Percentiles rank a stretch among this genome's conserved stretches.
These are phyloP conservation scores for Saccharum spontaneum DNA, from an alignment of 176 grass and related monocot species.

Conservation along the genomic window DNA sequence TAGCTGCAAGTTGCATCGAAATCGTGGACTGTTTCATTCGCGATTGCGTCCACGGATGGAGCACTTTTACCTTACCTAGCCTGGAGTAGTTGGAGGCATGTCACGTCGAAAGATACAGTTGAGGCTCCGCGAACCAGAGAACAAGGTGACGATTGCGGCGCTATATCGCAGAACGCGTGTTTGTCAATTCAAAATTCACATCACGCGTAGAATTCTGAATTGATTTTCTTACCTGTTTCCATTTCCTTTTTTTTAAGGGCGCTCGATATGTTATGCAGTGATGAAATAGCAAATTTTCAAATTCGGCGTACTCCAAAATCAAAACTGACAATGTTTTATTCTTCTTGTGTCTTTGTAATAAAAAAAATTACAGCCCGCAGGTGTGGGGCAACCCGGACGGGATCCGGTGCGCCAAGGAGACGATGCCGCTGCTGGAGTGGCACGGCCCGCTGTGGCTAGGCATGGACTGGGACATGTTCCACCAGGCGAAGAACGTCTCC, in stretches of 20 bases:
- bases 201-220: too few relatives aligned
- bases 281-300: not conserved
- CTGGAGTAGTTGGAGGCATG: not conserved
- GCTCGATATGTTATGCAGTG: too few relatives aligned
- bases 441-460: constrained; percentile 57
- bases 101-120: constrained; percentile 30
- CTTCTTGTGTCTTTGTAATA: too few relatives aligned
- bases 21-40: not conserved
- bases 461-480: constrained; percentile 83
- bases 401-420: constrained; percentile 82
- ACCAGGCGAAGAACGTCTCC: constrained; percentile 40
- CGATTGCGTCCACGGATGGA: constrained; percentile 29
- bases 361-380: constrained; percentile 40
- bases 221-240: not conserved
- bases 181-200: too few relatives aligned
- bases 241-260: not conserved
- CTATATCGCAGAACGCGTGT: too few relatives aligned
- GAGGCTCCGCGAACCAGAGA: not conserved
- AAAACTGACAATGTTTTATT: not conserved
- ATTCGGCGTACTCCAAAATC: too few relatives aligned
- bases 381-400: constrained; percentile 72
- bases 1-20: not conserved
- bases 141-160: not conserved
- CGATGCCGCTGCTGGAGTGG: constrained; percentile 58
- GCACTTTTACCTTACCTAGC: not conserved